These are phyloP conservation scores for Chernovozyma sophiae-reginae DNA, from an alignment of 1,139 yeast genomes.

Conservation along the genomic window DNA sequence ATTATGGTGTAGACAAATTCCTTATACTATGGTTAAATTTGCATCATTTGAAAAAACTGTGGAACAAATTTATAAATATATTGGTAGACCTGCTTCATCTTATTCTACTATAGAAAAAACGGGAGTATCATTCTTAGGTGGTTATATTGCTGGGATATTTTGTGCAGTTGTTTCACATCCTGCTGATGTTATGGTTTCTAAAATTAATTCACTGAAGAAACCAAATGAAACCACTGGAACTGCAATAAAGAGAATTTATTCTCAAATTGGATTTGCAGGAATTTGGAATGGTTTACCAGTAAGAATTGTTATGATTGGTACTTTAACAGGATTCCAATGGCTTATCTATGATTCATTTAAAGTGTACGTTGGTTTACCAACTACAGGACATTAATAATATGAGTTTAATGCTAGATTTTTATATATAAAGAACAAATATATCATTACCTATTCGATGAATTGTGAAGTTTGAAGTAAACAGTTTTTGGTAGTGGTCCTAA, in stretches of 20 bases:
- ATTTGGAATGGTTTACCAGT: constrained; percentile 94
- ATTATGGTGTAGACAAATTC: constrained; percentile 91
- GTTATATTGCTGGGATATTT: constrained; percentile 93
- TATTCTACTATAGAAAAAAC: constrained; percentile 64
- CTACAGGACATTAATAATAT: constrained; percentile 57
- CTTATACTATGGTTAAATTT: constrained; percentile 95
- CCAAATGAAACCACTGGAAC: constrained; percentile 62
- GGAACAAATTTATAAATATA: constrained; percentile 57
- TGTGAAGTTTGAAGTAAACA: too few relatives aligned
- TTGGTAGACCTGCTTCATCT: constrained; percentile 38
- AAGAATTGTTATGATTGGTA: constrained; percentile 94
- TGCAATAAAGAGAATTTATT: constrained; percentile 71
- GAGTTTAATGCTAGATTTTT: background rate
- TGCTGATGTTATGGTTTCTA: constrained; percentile 95
- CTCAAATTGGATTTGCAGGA: constrained; percentile 80
- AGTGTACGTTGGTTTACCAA: constrained; percentile 85
- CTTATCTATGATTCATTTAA: constrained; percentile 91
- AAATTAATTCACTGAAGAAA: constrained; percentile 72
- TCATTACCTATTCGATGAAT: too few relatives aligned
- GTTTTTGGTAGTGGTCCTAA: too few relatives aligned
- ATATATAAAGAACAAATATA: background rate
- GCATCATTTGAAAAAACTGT: constrained; percentile 91
- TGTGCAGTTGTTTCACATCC: constrained; percentile 96
- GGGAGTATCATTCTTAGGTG: constrained; percentile 89
- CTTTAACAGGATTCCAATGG: constrained; percentile 97